Percentiles rank a stretch among this genome's conserved stretches.
Conservation (phyloP, 2,329 filamentous ascomycete genomes). For the Pestalotiopsis sp. region DNA sequence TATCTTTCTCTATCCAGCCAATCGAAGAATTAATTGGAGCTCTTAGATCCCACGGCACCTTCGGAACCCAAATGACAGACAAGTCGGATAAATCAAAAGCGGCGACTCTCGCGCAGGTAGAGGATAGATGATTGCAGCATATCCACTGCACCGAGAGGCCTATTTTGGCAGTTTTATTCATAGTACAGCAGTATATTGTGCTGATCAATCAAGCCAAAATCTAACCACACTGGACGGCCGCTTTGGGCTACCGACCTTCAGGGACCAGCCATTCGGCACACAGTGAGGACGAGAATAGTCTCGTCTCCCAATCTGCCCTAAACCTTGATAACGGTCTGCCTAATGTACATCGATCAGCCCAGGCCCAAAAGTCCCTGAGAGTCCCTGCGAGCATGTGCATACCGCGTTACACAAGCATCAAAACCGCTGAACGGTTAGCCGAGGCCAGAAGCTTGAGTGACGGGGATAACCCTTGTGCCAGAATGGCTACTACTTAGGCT, state of each 20-base stretch:
- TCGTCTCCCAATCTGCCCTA: background rate
- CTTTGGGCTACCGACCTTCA: background rate
- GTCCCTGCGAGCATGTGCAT: background rate
- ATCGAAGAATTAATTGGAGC: background rate
- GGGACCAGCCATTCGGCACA: background rate
- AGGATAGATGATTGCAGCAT: no score
- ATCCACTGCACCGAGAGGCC: background rate
- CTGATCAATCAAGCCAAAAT: background rate
- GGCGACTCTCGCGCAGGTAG: no score
- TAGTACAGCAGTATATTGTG: background rate
- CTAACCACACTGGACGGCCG: background rate
- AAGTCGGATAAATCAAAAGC: background rate
- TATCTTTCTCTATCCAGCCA: background rate
- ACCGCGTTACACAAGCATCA: background rate
- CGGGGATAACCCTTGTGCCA: background rate
- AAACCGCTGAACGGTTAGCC: background rate
- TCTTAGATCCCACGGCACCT: background rate
- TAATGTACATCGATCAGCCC: background rate
- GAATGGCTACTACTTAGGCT: background rate
- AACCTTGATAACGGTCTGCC: background rate
- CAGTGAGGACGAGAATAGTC: background rate
- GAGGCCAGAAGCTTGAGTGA: background rate
- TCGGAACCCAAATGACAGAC: background rate
- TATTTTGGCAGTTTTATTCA: background rate
- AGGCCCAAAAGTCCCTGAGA: background rate